phyloP scores from a whole-genome alignment of 2,329 filamentous ascomycete genomes.

The Fusarium sp. region DNA sequence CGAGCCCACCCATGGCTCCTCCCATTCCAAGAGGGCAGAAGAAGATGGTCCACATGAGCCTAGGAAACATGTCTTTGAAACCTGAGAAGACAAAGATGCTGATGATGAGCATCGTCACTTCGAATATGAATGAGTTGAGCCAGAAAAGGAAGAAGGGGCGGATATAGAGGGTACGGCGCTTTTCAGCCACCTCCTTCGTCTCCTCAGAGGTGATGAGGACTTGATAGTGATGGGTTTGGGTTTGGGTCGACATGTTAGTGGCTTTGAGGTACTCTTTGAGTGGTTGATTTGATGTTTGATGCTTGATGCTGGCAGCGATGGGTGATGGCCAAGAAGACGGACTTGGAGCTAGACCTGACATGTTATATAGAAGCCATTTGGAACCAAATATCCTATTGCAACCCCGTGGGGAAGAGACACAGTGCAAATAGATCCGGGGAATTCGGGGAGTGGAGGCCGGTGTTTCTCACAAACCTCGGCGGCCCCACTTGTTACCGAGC shows the following conservation, averaged over 20 bases:
- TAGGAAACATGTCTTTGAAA: background rate
- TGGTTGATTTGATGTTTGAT: background rate
- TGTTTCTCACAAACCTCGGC: background rate
- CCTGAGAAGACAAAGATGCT: slow-evolving; percentile 13
- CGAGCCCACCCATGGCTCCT: background rate
- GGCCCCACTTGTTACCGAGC: background rate
- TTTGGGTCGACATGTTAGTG: background rate
- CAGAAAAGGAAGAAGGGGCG: slow-evolving; percentile 21
- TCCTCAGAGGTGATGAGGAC: background rate
- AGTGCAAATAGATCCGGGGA: background rate
- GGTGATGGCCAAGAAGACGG: background rate
- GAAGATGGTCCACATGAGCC: background rate
- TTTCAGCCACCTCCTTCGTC: slow-evolving; percentile 4
- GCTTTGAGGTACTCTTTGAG: too few relatives aligned
- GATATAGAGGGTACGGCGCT: slow-evolving; percentile 14
- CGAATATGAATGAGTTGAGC: slow-evolving; percentile 20
- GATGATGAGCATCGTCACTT: slow-evolving; percentile 6
- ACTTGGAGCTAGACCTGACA: background rate
- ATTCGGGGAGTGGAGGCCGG: background rate
- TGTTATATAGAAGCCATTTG: background rate
- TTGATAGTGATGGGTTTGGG: background rate
- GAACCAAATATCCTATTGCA: background rate
- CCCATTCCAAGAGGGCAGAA: background rate
- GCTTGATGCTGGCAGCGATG: background rate
- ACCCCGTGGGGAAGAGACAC: background rate